A percentile compares a stretch with the other conserved stretches of the same genome.
These are phyloP conservation scores for Boletus sp. DNA, from an alignment of 1,284 basidiomycete genomes.

Conservation along the genomic window DNA sequence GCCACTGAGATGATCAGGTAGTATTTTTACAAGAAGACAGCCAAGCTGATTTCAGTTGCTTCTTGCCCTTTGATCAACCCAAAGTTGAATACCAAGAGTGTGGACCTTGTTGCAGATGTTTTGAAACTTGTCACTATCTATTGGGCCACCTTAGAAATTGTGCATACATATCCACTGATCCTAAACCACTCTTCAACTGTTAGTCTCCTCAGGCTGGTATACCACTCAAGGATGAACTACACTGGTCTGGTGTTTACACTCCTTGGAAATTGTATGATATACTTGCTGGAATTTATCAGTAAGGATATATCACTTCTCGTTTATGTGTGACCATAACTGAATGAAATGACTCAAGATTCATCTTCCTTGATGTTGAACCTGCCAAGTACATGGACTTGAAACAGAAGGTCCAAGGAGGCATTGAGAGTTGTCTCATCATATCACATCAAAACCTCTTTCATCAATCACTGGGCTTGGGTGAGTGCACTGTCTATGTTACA, in stretches of 20 bases:
- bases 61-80: constrained; percentile 59
- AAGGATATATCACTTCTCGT: constrained; percentile 26
- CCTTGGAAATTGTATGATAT: constrained; percentile 63
- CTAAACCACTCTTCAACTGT: constrained; percentile 4
- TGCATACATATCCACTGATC: constrained; percentile 40
- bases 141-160: constrained; percentile 72
- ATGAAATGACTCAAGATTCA: constrained; percentile 56
- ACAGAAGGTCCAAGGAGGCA: constrained; percentile 52
- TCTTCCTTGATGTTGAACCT: constrained; percentile 73
- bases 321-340: constrained; percentile 9
- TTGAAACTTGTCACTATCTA: constrained; percentile 65
- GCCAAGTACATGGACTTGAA: constrained; percentile 58
- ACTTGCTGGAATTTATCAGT: constrained; percentile 72
- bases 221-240: constrained; percentile 61
- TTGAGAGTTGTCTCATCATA: constrained; percentile 57
- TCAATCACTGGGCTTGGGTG: constrained; percentile 31
- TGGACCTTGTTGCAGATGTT: constrained; percentile 77
- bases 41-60: constrained; percentile 53
- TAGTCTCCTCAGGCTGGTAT: constrained; percentile 62
- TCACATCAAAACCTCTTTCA: constrained; percentile 60
- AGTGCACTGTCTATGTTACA: constrained; percentile 4
- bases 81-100: constrained; percentile 48
- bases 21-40: constrained; percentile 67
- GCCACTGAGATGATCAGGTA: constrained; percentile 52
- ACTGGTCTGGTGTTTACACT: constrained; percentile 61